Evolutionary conservation across 1,139 yeast species (phyloP).

Genomic region (Keqinozyma sinolaborantium): DNA sequence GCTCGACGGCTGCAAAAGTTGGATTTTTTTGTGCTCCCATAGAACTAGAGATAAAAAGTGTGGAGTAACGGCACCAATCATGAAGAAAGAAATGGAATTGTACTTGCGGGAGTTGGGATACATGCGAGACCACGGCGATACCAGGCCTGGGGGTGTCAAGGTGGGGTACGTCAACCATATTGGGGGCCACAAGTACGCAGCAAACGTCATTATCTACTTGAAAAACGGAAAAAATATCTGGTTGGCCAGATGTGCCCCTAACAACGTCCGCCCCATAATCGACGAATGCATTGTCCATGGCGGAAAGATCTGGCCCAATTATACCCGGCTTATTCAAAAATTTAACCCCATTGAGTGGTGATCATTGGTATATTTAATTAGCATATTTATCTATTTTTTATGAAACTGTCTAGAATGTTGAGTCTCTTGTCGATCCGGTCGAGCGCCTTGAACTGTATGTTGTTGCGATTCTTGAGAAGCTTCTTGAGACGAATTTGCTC

Average conservation of each 20-base stretch:
- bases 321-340: constrained; percentile 61
- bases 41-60: constrained; percentile 88
- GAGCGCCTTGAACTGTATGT: constrained; percentile 26
- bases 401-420: constrained; percentile 43
- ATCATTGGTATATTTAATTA: constrained; percentile 2
- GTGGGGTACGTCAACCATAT: constrained; percentile 78
- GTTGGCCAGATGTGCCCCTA: constrained; percentile 84
- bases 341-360: constrained; percentile 55
- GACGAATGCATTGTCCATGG: constrained; percentile 64
- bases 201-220: constrained; percentile 76
- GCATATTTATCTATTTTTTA: constrained; percentile 2
- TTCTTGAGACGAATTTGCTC: constrained; percentile 53
- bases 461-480: constrained; percentile 38
- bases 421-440: constrained; percentile 48
- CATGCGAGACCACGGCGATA: constrained; percentile 71
- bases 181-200: constrained; percentile 94
- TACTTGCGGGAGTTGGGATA: constrained; percentile 67
- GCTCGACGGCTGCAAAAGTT: constrained; percentile 45
- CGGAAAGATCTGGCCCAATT: constrained; percentile 71
- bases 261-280: constrained; percentile 68
- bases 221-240: constrained; percentile 73
- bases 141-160: constrained; percentile 67
- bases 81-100: constrained; percentile 76
- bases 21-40: constrained; percentile 82
- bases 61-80: constrained; percentile 91